Evolutionary conservation across 2,329 filamentous ascomycete species (phyloP).

Genomic region (Fusarium tricinctum): DNA sequence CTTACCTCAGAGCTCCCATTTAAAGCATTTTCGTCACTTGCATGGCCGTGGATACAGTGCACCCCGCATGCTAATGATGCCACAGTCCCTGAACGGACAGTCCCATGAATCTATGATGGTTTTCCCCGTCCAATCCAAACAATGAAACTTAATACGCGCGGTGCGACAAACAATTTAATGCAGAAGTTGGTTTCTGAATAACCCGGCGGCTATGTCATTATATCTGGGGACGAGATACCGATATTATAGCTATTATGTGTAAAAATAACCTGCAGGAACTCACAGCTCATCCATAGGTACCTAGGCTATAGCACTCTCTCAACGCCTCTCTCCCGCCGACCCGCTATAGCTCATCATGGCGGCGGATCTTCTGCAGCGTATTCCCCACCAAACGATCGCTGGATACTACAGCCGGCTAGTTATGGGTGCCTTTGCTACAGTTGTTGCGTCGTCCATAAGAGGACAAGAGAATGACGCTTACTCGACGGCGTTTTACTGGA

Average conservation of each 20-base stretch:
- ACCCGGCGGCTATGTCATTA: slow-evolving; percentile 1
- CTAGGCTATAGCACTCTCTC: slow-evolving; percentile 8
- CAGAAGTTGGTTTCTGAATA: slow-evolving; percentile 1
- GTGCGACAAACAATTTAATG: slow-evolving; percentile 18
- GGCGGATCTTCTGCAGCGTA: slow-evolving; percentile 40
- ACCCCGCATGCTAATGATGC: slow-evolving; percentile 49
- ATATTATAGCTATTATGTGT: neutral
- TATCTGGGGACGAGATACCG: neutral
- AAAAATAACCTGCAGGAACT: neutral
- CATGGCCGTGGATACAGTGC: slow-evolving; percentile 44
- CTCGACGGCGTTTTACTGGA: slow-evolving; percentile 49
- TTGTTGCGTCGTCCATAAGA: slow-evolving; percentile 42
- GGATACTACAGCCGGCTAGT: no score
- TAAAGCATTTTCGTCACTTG: slow-evolving; percentile 32
- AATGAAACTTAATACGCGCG: slow-evolving; percentile 25
- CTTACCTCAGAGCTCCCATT: slow-evolving; percentile 22
- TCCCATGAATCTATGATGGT: slow-evolving; percentile 24
- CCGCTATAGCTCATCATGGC: slow-evolving; percentile 40
- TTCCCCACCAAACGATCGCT: slow-evolving; percentile 42
- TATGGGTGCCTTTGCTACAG: slow-evolving; percentile 1
- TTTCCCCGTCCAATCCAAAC: slow-evolving; percentile 5
- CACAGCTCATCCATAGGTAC: neutral
- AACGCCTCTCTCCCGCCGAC: slow-evolving; percentile 25
- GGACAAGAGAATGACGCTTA: slow-evolving; percentile 50
- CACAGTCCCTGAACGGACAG: slow-evolving; percentile 41